Percentiles rank a stretch among this genome's conserved stretches.
Conservation (phyloP, 768 basidiomycete genomes). For the Scleroderma citrinum region DNA sequence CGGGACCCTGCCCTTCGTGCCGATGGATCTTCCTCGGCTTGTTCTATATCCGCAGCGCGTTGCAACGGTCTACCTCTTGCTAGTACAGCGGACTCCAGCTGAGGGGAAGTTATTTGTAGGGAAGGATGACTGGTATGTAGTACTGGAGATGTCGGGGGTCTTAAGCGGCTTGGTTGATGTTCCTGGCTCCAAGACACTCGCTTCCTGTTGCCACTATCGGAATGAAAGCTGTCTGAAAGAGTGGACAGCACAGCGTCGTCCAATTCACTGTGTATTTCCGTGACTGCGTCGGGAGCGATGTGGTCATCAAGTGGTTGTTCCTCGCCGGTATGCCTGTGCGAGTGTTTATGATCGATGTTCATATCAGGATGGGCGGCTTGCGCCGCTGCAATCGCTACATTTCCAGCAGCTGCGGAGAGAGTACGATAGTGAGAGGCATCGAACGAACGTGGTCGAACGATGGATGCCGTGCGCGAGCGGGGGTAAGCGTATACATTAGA, state of each 20-base stretch:
- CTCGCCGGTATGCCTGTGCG: slow-evolving; percentile 24
- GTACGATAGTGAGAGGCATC: slow-evolving; percentile 66
- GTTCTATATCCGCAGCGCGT: slow-evolving; percentile 31
- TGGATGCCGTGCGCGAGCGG: slow-evolving; percentile 39
- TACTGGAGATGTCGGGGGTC: slow-evolving; percentile 29
- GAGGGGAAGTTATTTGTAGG: slow-evolving; percentile 27
- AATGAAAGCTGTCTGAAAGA: slow-evolving; percentile 72
- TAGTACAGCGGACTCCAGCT: slow-evolving; percentile 16
- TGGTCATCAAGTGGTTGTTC: slow-evolving; percentile 17
- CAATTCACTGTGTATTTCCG: slow-evolving; percentile 33
- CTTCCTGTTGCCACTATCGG: slow-evolving; percentile 57
- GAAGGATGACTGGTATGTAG: slow-evolving; percentile 23
- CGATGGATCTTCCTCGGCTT: slow-evolving; percentile 18
- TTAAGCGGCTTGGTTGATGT: slow-evolving; percentile 31
- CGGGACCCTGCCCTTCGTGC: slow-evolving; percentile 42
- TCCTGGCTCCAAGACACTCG: slow-evolving; percentile 61
- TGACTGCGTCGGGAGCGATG: slow-evolving; percentile 12
- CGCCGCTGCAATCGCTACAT: slow-evolving; percentile 66
- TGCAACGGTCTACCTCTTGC: slow-evolving; percentile 43
- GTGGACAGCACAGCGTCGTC: slow-evolving; percentile 50
- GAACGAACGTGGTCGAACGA: slow-evolving; percentile 41
- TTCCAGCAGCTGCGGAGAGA: slow-evolving; percentile 61
- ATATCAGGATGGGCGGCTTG: slow-evolving; percentile 61
- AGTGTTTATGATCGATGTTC: slow-evolving; percentile 21
- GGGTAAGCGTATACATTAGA: slow-evolving; percentile 30